These are phyloP conservation scores for Globisporangium irregulare DNA, from an alignment of 352 stramenopile genomes.

Conservation along the genomic window DNA sequence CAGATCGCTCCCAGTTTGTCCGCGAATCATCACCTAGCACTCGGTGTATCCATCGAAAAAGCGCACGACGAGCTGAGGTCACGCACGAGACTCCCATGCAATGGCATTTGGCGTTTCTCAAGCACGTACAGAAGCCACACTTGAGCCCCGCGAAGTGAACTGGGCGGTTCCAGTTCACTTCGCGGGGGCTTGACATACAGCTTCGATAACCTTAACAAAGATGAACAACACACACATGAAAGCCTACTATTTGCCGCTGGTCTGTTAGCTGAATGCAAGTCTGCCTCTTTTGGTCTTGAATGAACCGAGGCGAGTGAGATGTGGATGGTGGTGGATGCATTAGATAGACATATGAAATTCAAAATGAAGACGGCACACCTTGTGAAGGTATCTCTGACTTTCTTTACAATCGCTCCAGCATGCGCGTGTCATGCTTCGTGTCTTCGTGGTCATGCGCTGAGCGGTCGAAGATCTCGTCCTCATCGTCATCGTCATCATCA, in stretches of 20 bases:
- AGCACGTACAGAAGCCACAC: too few relatives aligned
- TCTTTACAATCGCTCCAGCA: slow-evolving; percentile 55
- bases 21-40: too few relatives aligned
- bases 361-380: slow-evolving; percentile 5
- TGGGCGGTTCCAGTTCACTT: too few relatives aligned
- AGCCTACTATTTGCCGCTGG: background rate
- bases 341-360: slow-evolving; percentile 2
- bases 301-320: background rate
- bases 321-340: background rate
- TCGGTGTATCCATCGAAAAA: too few relatives aligned
- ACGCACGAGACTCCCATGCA: too few relatives aligned
- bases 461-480: slow-evolving; percentile 72
- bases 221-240: slow-evolving; percentile 2
- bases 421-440: slow-evolving; percentile 49
- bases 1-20: too few relatives aligned
- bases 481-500: slow-evolving; percentile 33
- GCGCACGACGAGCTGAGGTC: too few relatives aligned
- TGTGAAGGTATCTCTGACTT: slow-evolving; percentile 1
- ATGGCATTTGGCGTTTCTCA: too few relatives aligned
- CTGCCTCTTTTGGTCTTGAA: background rate
- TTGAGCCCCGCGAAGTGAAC: too few relatives aligned
- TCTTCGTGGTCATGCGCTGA: slow-evolving; percentile 32
- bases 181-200: background rate
- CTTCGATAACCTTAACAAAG: background rate
- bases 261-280: slow-evolving; percentile 1